Evolutionary conservation across 305 asterid species (phyloP).

Genomic region (Solanum chacoense): DNA sequence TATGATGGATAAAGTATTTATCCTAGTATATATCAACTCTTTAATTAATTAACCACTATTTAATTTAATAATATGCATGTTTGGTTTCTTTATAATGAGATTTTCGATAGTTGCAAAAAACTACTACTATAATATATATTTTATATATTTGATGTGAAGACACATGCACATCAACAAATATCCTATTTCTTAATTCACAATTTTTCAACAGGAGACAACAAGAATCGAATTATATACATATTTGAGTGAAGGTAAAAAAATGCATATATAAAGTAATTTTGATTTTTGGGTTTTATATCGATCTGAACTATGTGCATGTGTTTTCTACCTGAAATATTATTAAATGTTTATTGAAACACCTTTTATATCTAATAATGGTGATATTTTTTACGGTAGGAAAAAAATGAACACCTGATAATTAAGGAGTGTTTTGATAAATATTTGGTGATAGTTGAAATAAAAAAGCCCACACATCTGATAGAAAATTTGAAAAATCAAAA

Average conservation of each 20-base stretch:
- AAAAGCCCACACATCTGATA: not conserved
- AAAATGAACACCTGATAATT: not conserved
- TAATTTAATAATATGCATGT: not conserved
- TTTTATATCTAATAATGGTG: not conserved
- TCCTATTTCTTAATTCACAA: not conserved
- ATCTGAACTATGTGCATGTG: not conserved
- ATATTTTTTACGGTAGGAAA: not conserved
- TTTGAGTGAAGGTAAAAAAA: too few relatives aligned
- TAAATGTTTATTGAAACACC: not conserved
- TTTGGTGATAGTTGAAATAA: not conserved
- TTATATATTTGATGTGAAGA: not conserved
- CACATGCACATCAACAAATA: not conserved
- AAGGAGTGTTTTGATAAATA: not conserved
- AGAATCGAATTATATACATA: too few relatives aligned
- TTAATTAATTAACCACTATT: too few relatives aligned
- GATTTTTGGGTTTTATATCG: not conserved
- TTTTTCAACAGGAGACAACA: too few relatives aligned
- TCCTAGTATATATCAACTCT: not conserved
- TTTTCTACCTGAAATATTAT: not conserved
- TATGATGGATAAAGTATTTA: not conserved
- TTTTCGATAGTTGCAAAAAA: not conserved
- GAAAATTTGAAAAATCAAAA: not conserved
- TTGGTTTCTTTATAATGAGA: not conserved
- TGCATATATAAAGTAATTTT: too few relatives aligned
- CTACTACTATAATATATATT: not conserved